Base-by-base conservation (phyloP, 352 stramenopile genomes). In the Pythium plurisporium region DNA sequence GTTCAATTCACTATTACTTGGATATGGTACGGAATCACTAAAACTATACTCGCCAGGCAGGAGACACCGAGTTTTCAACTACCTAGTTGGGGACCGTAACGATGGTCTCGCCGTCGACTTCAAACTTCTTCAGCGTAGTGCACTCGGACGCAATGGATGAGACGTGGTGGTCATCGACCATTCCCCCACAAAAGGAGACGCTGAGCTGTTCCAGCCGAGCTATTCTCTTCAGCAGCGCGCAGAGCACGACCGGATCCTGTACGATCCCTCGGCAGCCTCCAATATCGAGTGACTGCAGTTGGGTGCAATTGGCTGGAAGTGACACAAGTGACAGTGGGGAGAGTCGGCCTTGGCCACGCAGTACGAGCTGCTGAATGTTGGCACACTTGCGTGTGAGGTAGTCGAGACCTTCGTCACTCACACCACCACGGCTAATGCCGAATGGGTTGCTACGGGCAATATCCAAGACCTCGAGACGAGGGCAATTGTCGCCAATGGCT, bases 361-460 rank as follows among this genome's bases (percentile, higher is more conserved):
- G 38, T 7, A 68, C 65, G 5, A 87, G 57, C 3, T 79, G 64
- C 59, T 82, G 45, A 17, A 89, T 45, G 0, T 62, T 36, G 0
- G 45, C 46, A 42, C 79, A 89, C 30, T 74, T 75, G 46, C 59
- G 69, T 20, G 65, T 57, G 14, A 89, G 62, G 17, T 78, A 66
- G 25, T 65, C 60, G 19, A 89, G 48, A 14, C 64, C 72, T 2
- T 57, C 54, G 37, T 89, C 73, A 15, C 61, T 85, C 15, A 89
- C 67, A 0, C 76, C 73, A 20, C 73, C 69, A 17, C 73, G 79
- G 22, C 74, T 63, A 48, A 74, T 71, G 17, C 75, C 76, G 52
- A 87, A 89, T 1, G 76, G 79, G 55, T 87, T 89, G 53, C 79
- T 89, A 19, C 70, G 68, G 26, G 74, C 70, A 57, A 87, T 79